Base-by-base conservation (phyloP, 345 rosid species). In the Salix exigua region DNA sequence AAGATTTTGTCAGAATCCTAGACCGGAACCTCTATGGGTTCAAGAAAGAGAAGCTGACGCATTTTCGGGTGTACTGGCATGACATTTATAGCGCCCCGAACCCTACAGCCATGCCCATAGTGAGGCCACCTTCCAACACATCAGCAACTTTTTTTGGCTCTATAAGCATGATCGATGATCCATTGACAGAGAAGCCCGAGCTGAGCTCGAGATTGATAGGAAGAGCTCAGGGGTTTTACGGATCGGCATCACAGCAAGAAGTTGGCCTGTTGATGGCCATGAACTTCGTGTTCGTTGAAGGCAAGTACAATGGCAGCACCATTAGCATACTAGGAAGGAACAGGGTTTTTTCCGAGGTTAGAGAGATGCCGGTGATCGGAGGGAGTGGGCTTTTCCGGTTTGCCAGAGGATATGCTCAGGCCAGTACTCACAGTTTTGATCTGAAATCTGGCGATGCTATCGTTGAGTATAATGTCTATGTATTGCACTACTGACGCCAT, bases 51-150 rank as follows among this genome's bases (percentile, higher is more conserved):
- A 93, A 90, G 85, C 85, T 90, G 11, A 88, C 86, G 71, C 94
- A 90, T 77, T 88, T 93, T 70, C 76, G 77, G 40, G 68, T 90
- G 8, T 90, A 87, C 62, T 93, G 92, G 93, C 98, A 94, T 37
- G 97, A 94, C 86, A 64, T 85, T 31, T n/a, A 68, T 21, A 83
- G 85, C 35, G 92, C 91, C 19, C 62, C 73, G 4, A 83, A 94
- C 76, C 88, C 92, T 21, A 80, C 87, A 3, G 86, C 91, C 35
- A 73, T 88, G 64, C 48, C 55, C 55, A 85, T 90, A 0, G 85
- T 86, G 21, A 73, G 60, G n/a, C 81, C 90, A 3, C 79, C 88
- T 2, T 28, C 62, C 61, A 58, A 17, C 16, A 6, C 35, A 18
- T 26, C 73, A 18, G 33, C 65, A 3, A 40, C 61, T 4, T 26